These are phyloP conservation scores for Mollisia scopiformis DNA, from an alignment of 2,329 filamentous ascomycete genomes.

Conservation along the genomic window DNA sequence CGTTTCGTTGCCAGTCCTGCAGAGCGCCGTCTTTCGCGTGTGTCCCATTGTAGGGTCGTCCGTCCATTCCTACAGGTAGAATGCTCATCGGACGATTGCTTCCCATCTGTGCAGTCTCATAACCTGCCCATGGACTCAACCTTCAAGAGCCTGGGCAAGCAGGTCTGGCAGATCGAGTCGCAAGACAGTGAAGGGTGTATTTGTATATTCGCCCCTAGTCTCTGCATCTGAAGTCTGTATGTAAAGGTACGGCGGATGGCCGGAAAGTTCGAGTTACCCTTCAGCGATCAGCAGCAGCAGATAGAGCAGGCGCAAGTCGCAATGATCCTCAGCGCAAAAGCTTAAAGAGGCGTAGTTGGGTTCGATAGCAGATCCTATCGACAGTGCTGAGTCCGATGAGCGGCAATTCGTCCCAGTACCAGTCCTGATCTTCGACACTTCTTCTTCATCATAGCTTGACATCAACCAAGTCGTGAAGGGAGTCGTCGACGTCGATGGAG, in stretches of 20 bases:
- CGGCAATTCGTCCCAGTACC: constrained; percentile 33
- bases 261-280: constrained; percentile 1
- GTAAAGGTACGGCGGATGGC: neutral
- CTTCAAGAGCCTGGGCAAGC: constrained; percentile 6
- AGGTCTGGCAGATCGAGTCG: constrained; percentile 2
- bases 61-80: constrained; percentile 50
- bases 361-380: constrained; percentile 3
- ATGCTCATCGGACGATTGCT: constrained; percentile 42
- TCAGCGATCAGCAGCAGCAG: constrained; percentile 1
- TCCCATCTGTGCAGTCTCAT: constrained; percentile 31
- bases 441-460: constrained; percentile 35
- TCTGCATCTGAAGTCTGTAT: constrained; percentile 8
- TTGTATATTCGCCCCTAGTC: neutral
- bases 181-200: neutral
- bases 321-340: constrained; percentile 2
- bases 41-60: constrained; percentile 41
- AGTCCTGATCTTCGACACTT: constrained; percentile 28
- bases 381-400: constrained; percentile 11
- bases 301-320: constrained; percentile 15
- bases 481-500: neutral
- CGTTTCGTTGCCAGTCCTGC: constrained; percentile 34
- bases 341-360: neutral
- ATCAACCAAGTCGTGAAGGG: constrained; percentile 13
- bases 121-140: constrained; percentile 18
- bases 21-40: constrained; percentile 34